Percentiles rank a stretch among this genome's conserved stretches.
These are phyloP conservation scores for Vitis hybrid DNA, from an alignment of 177 flowering plant genomes.

Conservation along the genomic window DNA sequence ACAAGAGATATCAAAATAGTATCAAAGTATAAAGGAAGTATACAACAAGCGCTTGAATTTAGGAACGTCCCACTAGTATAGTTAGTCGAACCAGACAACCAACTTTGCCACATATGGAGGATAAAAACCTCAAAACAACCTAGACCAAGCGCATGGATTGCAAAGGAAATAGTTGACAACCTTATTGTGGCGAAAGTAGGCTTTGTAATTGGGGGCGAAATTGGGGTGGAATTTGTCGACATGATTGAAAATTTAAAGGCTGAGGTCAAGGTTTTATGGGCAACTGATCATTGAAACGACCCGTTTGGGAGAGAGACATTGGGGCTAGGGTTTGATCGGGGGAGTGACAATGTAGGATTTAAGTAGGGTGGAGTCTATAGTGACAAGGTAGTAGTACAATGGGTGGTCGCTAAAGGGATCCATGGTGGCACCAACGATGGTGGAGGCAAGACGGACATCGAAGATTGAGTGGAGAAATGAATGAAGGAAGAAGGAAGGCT, in stretches of 20 bases:
- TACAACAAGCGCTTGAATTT: too few relatives aligned
- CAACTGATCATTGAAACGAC: constrained; percentile 60
- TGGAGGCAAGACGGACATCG: background rate
- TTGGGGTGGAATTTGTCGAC: constrained; percentile 73
- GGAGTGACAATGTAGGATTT: constrained; percentile 67
- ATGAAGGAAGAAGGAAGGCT: rapidly evolving
- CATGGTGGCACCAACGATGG: background rate
- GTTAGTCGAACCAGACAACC: too few relatives aligned
- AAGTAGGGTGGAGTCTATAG: constrained; percentile 27
- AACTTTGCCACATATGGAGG: too few relatives aligned
- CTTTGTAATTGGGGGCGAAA: constrained; percentile 44
- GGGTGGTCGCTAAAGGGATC: constrained; percentile 16
- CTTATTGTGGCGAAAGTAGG: too few relatives aligned
- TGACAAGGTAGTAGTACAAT: constrained; percentile 27
- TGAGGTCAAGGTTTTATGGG: constrained; percentile 78
- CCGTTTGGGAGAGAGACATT: constrained; percentile 59
- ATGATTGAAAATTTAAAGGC: constrained; percentile 81
- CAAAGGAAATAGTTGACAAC: too few relatives aligned
- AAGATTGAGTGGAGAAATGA: too few relatives aligned
- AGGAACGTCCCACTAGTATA: too few relatives aligned
- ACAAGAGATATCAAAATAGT: too few relatives aligned
- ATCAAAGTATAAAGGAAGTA: too few relatives aligned
- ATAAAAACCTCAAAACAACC: too few relatives aligned
- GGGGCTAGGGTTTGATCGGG: constrained; percentile 85
- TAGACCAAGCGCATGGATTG: too few relatives aligned